Conservation (phyloP, 441 rosid genomes). For the Pelargonium cotyledonis region DNA sequence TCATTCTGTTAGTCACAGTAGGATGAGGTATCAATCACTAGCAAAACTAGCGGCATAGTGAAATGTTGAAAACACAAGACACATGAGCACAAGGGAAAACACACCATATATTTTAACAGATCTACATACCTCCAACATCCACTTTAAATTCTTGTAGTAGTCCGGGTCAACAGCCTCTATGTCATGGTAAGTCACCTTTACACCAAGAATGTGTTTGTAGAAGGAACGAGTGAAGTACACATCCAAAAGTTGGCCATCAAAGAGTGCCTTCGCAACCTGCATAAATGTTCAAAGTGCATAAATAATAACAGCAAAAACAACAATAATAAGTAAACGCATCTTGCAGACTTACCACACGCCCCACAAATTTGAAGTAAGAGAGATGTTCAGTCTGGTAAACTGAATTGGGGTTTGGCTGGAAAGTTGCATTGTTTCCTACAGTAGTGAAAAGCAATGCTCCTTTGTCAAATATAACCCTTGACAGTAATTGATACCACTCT, state of each 20-base stretch:
- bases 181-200: constrained; percentile 96
- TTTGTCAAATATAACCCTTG: constrained; percentile 95
- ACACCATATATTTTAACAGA: constrained; percentile 6
- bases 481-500: constrained; percentile 95
- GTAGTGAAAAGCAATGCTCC: constrained; percentile 93
- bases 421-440: constrained; percentile 88
- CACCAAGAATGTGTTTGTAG: constrained; percentile 91
- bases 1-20: constrained; percentile 58
- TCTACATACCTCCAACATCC: constrained; percentile 90
- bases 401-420: constrained; percentile 98
- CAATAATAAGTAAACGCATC: neutral
- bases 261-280: constrained; percentile 94
- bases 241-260: constrained; percentile 98
- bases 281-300: constrained; percentile 23
- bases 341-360: constrained; percentile 67
- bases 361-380: constrained; percentile 93
- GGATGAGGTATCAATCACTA: constrained; percentile 4
- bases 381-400: constrained; percentile 96
- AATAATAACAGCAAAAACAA: neutral
- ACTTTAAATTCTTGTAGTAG: constrained; percentile 93
- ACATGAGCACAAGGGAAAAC: neutral
- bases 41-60: neutral
- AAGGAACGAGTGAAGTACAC: constrained; percentile 96
- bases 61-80: constrained; percentile 9
- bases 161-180: constrained; percentile 99